Percentiles rank a stretch among this genome's conserved stretches.
Conservation (phyloP, 805 yeast species). For the Sungouiozyma intestinalis region DNA sequence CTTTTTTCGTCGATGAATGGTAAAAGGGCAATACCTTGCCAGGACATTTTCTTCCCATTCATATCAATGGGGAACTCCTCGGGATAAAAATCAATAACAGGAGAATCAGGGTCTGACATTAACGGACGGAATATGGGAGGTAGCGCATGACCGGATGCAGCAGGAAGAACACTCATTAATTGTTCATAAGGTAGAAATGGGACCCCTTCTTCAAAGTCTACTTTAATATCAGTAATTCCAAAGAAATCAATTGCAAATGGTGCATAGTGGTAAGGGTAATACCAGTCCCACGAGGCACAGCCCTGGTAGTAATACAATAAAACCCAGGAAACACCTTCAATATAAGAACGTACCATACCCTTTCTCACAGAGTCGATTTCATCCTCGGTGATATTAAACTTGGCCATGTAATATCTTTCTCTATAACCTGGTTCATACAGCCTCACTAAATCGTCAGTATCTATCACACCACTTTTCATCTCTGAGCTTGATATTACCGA, state of each 20-base stretch:
- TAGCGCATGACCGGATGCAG: constrained; percentile 78
- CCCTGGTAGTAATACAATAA: constrained; percentile 90
- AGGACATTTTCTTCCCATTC: constrained; percentile 90
- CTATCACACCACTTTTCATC: constrained; percentile 29
- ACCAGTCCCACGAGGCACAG: constrained; percentile 98
- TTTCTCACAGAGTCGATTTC: constrained; percentile 45
- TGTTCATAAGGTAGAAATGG: constrained; percentile 92
- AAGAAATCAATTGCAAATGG: constrained; percentile 90
- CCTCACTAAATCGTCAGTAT: constrained; percentile 45
- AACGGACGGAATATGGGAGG: constrained; percentile 74
- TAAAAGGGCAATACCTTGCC: constrained; percentile 88
- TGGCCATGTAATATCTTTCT: constrained; percentile 66
- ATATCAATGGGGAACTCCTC: constrained; percentile 80
- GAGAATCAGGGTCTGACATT: constrained; percentile 72
- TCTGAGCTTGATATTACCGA: constrained; percentile 20
- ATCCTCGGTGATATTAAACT: constrained; percentile 50
- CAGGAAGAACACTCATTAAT: constrained; percentile 89
- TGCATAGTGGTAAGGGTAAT: constrained; percentile 92
- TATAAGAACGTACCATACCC: constrained; percentile 58
- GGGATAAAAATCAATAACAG: constrained; percentile 86
- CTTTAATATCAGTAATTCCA: constrained; percentile 38
- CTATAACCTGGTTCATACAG: constrained; percentile 84
- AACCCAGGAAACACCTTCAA: constrained; percentile 98
- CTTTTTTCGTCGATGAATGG: constrained; percentile 87
- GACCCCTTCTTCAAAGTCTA: constrained; percentile 53